A percentile compares a stretch with the other conserved stretches of the same genome.
phyloP scores from a whole-genome alignment of 2,329 filamentous ascomycete species.

The Alternaria arborescens region DNA sequence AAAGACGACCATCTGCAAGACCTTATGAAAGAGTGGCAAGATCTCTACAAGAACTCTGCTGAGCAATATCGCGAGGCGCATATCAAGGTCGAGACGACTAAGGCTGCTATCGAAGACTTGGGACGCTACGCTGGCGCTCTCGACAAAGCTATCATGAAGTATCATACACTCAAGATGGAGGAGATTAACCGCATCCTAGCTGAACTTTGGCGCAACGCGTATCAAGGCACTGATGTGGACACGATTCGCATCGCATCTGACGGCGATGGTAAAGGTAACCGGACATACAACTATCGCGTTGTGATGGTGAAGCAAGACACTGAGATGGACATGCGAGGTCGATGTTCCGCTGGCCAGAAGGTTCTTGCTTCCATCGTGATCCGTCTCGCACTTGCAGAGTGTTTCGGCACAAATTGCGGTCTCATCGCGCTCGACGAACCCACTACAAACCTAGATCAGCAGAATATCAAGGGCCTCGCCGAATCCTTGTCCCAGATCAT shows the following conservation, averaged over 20 bases:
- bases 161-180: constrained; percentile 95
- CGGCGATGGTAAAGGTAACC: constrained; percentile 77
- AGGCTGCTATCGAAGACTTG: constrained; percentile 90
- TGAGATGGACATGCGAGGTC: constrained; percentile 99
- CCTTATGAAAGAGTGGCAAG: constrained; percentile 80
- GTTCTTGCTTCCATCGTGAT: constrained; percentile 98
- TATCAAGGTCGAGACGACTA: constrained; percentile 89
- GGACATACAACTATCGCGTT: constrained; percentile 94
- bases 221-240: constrained; percentile 96
- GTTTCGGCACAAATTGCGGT: constrained; percentile 94
- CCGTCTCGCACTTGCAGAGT: constrained; percentile 92
- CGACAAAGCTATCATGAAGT: constrained; percentile 97
- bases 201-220: constrained; percentile 96
- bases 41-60: constrained; percentile 85
- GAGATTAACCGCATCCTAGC: constrained; percentile 95
- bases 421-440: constrained; percentile 97
- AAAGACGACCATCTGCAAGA: constrained; percentile 82
- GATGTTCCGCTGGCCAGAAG: constrained; percentile 95
- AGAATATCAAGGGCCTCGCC: constrained; percentile 92
- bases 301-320: constrained; percentile 97
- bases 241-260: constrained; percentile 95
- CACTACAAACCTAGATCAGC: constrained; percentile 93
- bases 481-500: constrained; percentile 89
- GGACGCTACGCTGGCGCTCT: constrained; percentile 82
- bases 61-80: constrained; percentile 84